Base-by-base conservation (phyloP, 805 yeast species). In the Isabelozyma rhagii region DNA sequence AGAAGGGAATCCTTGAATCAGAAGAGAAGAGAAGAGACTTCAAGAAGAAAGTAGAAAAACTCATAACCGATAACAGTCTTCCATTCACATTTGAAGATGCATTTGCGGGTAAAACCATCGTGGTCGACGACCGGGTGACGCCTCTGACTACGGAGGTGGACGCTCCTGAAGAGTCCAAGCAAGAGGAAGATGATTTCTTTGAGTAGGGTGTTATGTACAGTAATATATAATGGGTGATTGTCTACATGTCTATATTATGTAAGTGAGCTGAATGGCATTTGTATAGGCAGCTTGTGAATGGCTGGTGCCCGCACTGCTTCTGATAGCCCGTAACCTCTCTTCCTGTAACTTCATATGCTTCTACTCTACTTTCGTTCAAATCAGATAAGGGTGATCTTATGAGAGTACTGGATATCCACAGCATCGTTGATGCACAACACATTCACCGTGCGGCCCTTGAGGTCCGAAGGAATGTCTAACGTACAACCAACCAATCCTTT, bases 341-440 rank as follows among this genome's bases (percentile, higher is more conserved):
- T 21, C 25, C 25, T 21, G 25, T 21, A 21, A 21, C 13, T 34
- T 34, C 13, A 15, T 15, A 15, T 15, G 17, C 17, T 15, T 15
- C 17, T 2, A 34, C 25, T 8, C 38, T 43, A 43, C 17, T 15
- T 15, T 15, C 17, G 17, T 15, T 15, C 17, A 1, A 15, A 15
- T 15, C 17, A 15, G 1, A 43, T 11, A n/a, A 43, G 39, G 13
- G 15, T 13, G 39, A 27, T 18, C 29, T 47, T 52, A 14, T 44
- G 25, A 10, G 59, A 56, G 56, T 84, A 85, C 14, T 60, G 55
- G 25, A 88, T 65, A 51, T 82, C 85, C 55, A 85, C 70, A 3
- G 88, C 89, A 65, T 88, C 96, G 62, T 83, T 85, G 15, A 87
- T 72, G 51, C 81, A 68, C 42, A 79, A 44, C 13, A 88, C 72